phyloP scores from a whole-genome alignment of 2,329 filamentous ascomycete species.

The Colletotrichum paranaense region DNA sequence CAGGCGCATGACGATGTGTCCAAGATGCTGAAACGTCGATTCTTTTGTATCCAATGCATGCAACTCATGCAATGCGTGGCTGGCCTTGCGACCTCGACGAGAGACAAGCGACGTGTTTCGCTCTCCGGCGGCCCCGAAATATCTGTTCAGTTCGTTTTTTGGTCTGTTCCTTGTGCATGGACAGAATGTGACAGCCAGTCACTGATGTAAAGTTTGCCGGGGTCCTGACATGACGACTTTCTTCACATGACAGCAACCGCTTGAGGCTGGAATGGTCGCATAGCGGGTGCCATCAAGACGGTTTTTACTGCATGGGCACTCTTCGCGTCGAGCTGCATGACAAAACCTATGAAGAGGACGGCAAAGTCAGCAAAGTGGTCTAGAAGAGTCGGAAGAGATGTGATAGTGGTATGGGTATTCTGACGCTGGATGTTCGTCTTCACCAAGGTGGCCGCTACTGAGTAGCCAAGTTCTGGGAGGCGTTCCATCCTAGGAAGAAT shows the following conservation, averaged over 20 bases:
- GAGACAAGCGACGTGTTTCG: background rate
- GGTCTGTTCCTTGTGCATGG: background rate
- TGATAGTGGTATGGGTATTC: background rate
- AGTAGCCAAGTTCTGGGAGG: slow-evolving; percentile 21
- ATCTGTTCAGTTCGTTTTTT: background rate
- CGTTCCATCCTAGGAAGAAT: slow-evolving; percentile 7
- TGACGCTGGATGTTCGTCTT: slow-evolving; percentile 2
- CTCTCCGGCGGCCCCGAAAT: background rate
- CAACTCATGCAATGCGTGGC: background rate
- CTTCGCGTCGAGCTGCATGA: slow-evolving; percentile 30
- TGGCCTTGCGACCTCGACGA: background rate
- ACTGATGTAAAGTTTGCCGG: background rate
- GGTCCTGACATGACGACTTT: background rate
- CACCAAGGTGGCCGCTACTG: slow-evolving; percentile 21
- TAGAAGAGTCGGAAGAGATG: background rate
- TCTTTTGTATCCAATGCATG: background rate
- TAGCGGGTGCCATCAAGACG: slow-evolving; percentile 11
- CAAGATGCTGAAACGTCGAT: slow-evolving; percentile 8
- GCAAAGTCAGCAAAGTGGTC: slow-evolving; percentile 15
- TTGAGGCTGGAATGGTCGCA: slow-evolving; percentile 3
- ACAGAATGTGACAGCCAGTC: too few species aligned
- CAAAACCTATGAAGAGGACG: background rate
- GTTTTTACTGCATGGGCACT: slow-evolving; percentile 22
- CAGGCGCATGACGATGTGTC: background rate
- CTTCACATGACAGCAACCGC: slow-evolving; percentile 22